phyloP scores from a whole-genome alignment of 306 rosid genomes.

The Carpinus fangiana region DNA sequence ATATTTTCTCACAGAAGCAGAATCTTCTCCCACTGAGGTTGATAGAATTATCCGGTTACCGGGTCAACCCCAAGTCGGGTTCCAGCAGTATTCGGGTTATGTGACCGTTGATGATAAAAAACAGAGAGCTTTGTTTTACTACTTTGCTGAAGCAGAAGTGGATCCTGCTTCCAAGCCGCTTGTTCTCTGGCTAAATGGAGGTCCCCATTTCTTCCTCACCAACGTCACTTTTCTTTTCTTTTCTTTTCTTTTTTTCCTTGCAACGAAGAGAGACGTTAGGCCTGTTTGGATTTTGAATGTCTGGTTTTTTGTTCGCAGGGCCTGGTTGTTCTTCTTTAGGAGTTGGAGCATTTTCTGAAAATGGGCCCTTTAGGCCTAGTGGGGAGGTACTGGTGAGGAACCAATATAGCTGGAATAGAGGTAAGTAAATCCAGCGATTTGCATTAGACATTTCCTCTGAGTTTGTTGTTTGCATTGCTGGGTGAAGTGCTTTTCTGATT shows the following conservation, averaged over 20 bases:
- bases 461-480: not conserved
- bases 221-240: conserved; percentile 1
- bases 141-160: conserved; percentile 73
- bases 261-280: not conserved
- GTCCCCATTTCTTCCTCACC: conserved; percentile 16
- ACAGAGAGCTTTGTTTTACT: conserved; percentile 70
- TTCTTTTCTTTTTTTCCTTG: conserved; percentile 2
- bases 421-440: conserved; percentile 8
- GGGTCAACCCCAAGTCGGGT: conserved; percentile 75
- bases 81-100: conserved; percentile 78
- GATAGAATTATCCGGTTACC: conserved; percentile 64
- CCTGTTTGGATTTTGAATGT: not conserved
- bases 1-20: conserved; percentile 25
- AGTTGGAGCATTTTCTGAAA: conserved; percentile 63
- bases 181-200: conserved; percentile 83
- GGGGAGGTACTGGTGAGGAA: conserved; percentile 44
- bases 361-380: conserved; percentile 60
- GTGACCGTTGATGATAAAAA: conserved; percentile 61
- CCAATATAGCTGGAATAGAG: conserved; percentile 58
- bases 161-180: conserved; percentile 84
- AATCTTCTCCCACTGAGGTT: conserved; percentile 23
- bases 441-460: not conserved
- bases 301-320: conserved; percentile 27
- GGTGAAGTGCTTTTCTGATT: not conserved
- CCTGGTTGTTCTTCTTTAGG: conserved; percentile 72